phyloP scores from a whole-genome alignment of 176 grass and related monocot genomes.

The barley (Hordeum vulgare) region MorexV3_pseudomolecules_assembly NC_058522.1:65350757-65351256 shows the following conservation, averaged over 20 bases:
- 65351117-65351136: slow-evolving; percentile 30
- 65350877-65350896: slow-evolving; percentile 39
- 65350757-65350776: slow-evolving; percentile 5
- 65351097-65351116: slow-evolving; percentile 32
- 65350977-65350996: slow-evolving; percentile 46
- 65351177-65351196: slow-evolving; percentile 37
- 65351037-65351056: slow-evolving; percentile 19
- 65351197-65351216: slow-evolving; percentile 30
- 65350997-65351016: slow-evolving; percentile 31
- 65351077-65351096: slow-evolving; percentile 25
- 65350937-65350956: slow-evolving; percentile 45
- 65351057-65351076: slow-evolving; percentile 26
- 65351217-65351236: slow-evolving; percentile 36
- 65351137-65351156: slow-evolving; percentile 42
- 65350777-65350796: slow-evolving; percentile 29
- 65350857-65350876: slow-evolving; percentile 56
- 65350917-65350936: slow-evolving; percentile 31
- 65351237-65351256: slow-evolving; percentile 38
- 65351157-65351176: slow-evolving; percentile 40
- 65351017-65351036: slow-evolving; percentile 37
- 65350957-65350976: slow-evolving; percentile 51
- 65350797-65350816: slow-evolving; percentile 27
- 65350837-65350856: slow-evolving; percentile 30
- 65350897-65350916: slow-evolving; percentile 25
- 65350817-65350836: slow-evolving; percentile 39